Evolutionary conservation across 2,329 filamentous ascomycete species (phyloP), one percentile per base, ranked within the genome.

Genomic region (Nothophaeocryptopus gaeumannii): DNA sequence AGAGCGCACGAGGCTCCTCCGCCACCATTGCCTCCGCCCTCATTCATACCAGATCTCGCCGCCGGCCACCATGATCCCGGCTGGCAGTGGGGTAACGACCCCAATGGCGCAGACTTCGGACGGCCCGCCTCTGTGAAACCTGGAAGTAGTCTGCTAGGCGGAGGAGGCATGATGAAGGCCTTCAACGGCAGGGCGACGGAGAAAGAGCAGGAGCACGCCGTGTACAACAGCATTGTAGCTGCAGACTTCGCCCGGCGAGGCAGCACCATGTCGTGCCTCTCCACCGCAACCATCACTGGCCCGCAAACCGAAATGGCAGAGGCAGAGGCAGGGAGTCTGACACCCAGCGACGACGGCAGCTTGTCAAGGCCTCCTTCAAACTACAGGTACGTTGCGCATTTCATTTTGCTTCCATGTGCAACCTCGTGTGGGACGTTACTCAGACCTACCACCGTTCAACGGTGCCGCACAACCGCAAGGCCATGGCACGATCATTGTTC

Each of bases 21-120:
- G 51, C 83, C 84, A 56, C 82, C 83, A 42, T 74, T 86, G 61
- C 84, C 83, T 60, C 84, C 84, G 50, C 80, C 83, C 45, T 76
- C 74, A 67, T 71, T 77, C 63, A 77, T 85, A 51, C 73, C 75
- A 58, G 78, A 81, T 39, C 60, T 65, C 70, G 82, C 56, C 71
- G 74, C 59, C 67, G 81, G 80, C 32, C 74, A 53, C 39, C 50
- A 78, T 60, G 83, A 86, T 67, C 74, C 78, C 47, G 82, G 78
- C 53, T 85, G 81, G 81, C 72, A 78, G 65, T 82, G 79, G 75
- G 80, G 77, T 55, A 84, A 85, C 67, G 73, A 73, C 43, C 72
- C 72, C 39, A 73, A 71, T 51, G 68, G 74, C 45, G 66, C 69
- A 42, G 71, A 74, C 56, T 76, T 78, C 64, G 73, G 73, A 46